phyloP scores from a whole-genome alignment of 2,329 filamentous ascomycete genomes.

The Ophiostoma piceae region DNA sequence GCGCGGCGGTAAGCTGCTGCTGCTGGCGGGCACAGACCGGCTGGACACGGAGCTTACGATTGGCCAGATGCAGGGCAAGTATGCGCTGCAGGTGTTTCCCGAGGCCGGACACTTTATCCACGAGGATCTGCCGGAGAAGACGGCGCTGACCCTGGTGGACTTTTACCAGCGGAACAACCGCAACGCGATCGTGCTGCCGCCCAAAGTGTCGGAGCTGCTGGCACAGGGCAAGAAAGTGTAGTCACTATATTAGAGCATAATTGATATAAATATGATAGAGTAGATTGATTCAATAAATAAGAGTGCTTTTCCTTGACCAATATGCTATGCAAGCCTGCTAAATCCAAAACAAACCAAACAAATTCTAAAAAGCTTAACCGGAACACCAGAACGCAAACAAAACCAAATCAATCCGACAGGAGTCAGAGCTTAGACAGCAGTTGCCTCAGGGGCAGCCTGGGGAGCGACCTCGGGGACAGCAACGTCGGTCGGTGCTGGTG shows the following conservation, averaged over 20 bases:
- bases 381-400: background rate
- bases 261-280: background rate
- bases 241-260: background rate
- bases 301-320: conserved; percentile 6
- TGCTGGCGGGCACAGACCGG: conserved; percentile 84
- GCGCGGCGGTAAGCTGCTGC: conserved; percentile 73
- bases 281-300: background rate
- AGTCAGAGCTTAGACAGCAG: background rate
- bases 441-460: background rate
- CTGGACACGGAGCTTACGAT: conserved; percentile 90
- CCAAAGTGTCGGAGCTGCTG: conserved; percentile 76
- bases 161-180: conserved; percentile 91
- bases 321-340: background rate
- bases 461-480: background rate
- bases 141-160: conserved; percentile 76
- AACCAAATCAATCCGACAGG: background rate
- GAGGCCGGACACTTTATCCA: conserved; percentile 96
- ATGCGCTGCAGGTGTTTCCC: conserved; percentile 88
- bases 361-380: background rate
- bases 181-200: conserved; percentile 75
- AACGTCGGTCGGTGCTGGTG: background rate
- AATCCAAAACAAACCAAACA: background rate
- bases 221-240: conserved; percentile 57
- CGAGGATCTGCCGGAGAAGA: conserved; percentile 89
- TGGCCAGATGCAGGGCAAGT: conserved; percentile 98